Base-by-base conservation (phyloP, 805 yeast species). In the Lachancea dasiensis region DNA sequence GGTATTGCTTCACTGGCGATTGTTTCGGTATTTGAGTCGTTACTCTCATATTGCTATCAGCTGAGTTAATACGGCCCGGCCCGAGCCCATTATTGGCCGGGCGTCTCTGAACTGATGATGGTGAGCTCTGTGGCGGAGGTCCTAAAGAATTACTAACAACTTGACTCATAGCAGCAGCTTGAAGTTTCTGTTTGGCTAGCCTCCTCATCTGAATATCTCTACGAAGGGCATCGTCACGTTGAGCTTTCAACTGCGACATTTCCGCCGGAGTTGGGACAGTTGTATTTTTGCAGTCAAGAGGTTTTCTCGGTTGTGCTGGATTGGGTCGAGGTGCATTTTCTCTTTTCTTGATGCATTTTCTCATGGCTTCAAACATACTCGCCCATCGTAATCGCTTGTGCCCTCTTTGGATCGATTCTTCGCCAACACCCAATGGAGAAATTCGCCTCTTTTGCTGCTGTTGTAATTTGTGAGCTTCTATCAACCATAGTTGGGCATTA, bases 311-410 rank as follows among this genome's bases (percentile, higher is more conserved):
- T 54, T 67, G 67, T 47, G 64, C 54, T 43, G 67, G 67, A 35
- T 70, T 70, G 14, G 83, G 84, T 45, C 73, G 72, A 14, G 82
- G 80, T 3, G 78, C 75, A 49, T 71, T 77, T 58, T 92, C 98
- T 31, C 97, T 71, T 57, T 89, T 89, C 49, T 86, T 77, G 81
- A 89, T 86, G 48, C 82, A 69, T 61, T 87, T 87, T 41, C 96
- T 71, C 65, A 92, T 81, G 1, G 95, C 96, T 56, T 92, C 98
- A 66, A 92, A 86, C 86, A 92, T 83, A 38, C 95, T 83, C 0
- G 95, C 95, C 97, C 97, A 92, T 47, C 97, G 73, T 42, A 90
- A 67, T 38, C 95, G 70, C 42, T 84, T 69, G 53, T 92, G 96
- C 14, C 98, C 98, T 46, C 97, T 67, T 60, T 90, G 97, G 32